Base-by-base conservation (phyloP, 768 basidiomycete genomes). In the Rhodotorula diobovata region DNA sequence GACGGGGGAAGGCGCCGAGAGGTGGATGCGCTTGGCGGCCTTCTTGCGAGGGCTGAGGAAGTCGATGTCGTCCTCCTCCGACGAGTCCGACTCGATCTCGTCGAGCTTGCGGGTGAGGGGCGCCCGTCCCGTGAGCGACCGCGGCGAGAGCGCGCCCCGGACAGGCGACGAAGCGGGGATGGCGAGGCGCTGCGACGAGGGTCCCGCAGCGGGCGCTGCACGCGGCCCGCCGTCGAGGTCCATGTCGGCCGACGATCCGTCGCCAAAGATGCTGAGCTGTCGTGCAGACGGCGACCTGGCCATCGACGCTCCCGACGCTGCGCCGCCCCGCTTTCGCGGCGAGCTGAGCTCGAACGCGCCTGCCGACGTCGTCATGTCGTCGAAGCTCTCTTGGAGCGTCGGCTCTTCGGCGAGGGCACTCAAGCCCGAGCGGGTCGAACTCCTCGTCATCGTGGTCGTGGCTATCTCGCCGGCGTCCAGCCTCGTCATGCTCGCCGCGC, bases 21-120 rank as follows among this genome's bases (percentile, higher is more conserved):
- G 32, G 34, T 32, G 45, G 28, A 28, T n/a, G 25, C 51, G 23
- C 54, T 65, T 65, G 4, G 58, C 48, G 11, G 25, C 35, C 55
- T 73, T 73, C 64, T 73, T 73, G 21, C 72, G 46, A 25, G 72
- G 72, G 20, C 55, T 59, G 60, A 73, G 64, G 41, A 68, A 73
- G 60, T 73, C 72, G 63, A 73, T 30, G 11, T 73, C 72, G 41
- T 73, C 72, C 39, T 72, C 67, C 3, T 63, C 67, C n/a, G 51
- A n/a, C n/a, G n/a, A 53, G 9, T 43, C 63, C 15, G 59, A 61
- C 11, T 68, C 67, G 39, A 70, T 51, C 54, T 65, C 63, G 46
- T 65, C 69, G 43, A 65, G 64, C 60, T 70, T 69, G 58, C 67
- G 56, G 5, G 55, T 62, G 25, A 37, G 34, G 35, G 43, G 18